Evolutionary conservation across 345 rosid genomes (phyloP).

Genomic region (Reutealis trisperma): DNA sequence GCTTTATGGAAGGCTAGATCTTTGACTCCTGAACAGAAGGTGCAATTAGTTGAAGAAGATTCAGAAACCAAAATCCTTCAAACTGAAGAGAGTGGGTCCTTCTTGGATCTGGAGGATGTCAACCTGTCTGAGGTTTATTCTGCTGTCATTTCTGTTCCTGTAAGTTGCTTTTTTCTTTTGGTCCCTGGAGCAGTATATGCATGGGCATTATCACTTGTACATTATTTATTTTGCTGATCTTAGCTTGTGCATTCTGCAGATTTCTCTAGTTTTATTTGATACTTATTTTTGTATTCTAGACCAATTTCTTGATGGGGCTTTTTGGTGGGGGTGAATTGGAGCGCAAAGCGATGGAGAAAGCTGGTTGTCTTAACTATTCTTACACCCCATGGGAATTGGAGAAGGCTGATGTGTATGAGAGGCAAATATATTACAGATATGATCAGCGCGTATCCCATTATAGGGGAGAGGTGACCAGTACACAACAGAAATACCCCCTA

Average conservation of each 20-base stretch:
- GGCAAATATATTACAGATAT: constrained; percentile 80
- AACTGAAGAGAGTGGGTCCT: constrained; percentile 75
- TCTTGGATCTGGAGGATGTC: constrained; percentile 87
- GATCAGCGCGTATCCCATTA: constrained; percentile 74
- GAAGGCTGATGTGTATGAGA: constrained; percentile 70
- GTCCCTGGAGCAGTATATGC: neutral
- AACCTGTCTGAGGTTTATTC: constrained; percentile 74
- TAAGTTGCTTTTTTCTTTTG: constrained; percentile 41
- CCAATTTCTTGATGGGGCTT: constrained; percentile 67
- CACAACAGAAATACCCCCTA: constrained; percentile 76
- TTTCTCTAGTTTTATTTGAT: constrained; percentile 4
- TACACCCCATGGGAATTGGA: constrained; percentile 89
- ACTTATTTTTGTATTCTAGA: constrained; percentile 38
- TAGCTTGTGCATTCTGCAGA: neutral
- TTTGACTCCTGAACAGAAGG: constrained; percentile 93
- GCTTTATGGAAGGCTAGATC: constrained; percentile 95
- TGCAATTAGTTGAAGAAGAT: constrained; percentile 85
- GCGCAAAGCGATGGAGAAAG: constrained; percentile 79
- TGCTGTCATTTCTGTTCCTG: constrained; percentile 62
- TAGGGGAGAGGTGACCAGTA: constrained; percentile 93
- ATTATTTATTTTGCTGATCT: neutral
- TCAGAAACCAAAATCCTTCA: constrained; percentile 70
- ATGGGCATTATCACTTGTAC: neutral
- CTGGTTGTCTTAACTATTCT: constrained; percentile 83
- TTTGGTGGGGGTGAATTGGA: constrained; percentile 85